phyloP scores from a whole-genome alignment of 2,329 filamentous ascomycete species.

The Ceratocystis alfenasii region DNA sequence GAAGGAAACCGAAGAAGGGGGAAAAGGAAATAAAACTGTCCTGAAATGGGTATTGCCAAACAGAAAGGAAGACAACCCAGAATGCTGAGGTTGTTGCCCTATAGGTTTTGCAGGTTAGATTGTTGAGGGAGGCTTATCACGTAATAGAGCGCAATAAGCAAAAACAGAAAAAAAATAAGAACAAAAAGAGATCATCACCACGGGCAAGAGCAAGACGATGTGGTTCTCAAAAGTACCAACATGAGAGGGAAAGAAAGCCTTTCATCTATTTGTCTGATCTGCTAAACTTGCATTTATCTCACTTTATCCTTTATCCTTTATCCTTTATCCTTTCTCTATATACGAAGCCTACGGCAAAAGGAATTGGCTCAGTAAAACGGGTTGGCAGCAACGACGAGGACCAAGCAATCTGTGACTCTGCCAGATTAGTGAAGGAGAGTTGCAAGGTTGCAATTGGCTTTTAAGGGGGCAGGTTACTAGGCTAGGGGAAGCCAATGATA shows the following conservation, averaged over 20 bases:
- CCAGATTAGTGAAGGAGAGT: neutral
- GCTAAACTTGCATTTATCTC: too few relatives aligned
- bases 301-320: too few relatives aligned
- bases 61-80: constrained; percentile 10
- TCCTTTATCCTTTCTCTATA: too few relatives aligned
- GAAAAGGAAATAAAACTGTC: constrained; percentile 9
- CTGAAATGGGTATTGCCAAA: neutral
- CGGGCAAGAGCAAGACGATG: neutral
- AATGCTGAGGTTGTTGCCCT: neutral
- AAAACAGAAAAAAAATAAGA: neutral
- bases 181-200: neutral
- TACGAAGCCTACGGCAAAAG: too few relatives aligned
- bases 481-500: neutral
- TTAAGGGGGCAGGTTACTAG: constrained; percentile 10
- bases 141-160: neutral
- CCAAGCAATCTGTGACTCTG: neutral
- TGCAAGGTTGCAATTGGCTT: constrained; percentile 12
- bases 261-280: too few relatives aligned
- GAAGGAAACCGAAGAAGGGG: constrained; percentile 11
- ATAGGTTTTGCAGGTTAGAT: neutral
- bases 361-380: neutral
- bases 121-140: neutral
- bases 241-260: too few relatives aligned
- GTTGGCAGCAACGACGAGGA: neutral
- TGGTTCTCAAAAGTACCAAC: too few relatives aligned